Conservation (phyloP, 345 rosid genomes). For the Salix brachista region DNA sequence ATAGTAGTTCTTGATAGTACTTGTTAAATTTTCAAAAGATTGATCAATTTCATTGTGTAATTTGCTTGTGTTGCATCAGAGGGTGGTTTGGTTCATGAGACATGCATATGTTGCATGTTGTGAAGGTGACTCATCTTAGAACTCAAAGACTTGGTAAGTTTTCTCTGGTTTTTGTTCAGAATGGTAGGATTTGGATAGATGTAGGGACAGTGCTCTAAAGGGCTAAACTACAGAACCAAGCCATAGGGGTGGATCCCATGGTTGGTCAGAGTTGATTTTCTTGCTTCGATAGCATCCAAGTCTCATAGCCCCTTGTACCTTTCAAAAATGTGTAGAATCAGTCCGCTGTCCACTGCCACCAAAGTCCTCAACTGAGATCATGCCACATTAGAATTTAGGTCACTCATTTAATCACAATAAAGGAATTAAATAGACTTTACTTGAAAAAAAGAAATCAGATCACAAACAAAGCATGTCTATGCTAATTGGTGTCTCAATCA, state of each 20-base stretch:
- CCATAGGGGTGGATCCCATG: background rate
- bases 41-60: too few species aligned
- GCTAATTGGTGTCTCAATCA: slow-evolving; percentile 15
- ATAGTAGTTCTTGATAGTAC: too few species aligned
- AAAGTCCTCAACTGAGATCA: background rate
- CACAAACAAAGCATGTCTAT: too few species aligned
- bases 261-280: background rate
- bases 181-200: background rate
- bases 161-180: too few species aligned
- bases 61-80: too few species aligned
- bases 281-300: background rate
- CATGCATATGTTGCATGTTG: too few species aligned
- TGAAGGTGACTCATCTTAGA: too few species aligned
- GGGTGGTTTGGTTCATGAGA: too few species aligned
- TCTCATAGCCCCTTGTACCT: slow-evolving; percentile 18
- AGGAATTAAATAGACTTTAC: too few species aligned
- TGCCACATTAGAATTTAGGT: slow-evolving; percentile 12
- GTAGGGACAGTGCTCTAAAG: background rate
- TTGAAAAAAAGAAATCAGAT: too few species aligned
- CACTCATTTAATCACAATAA: background rate
- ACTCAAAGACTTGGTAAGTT: too few species aligned
- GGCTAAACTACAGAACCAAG: background rate
- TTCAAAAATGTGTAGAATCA: background rate
- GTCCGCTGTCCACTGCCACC: background rate
- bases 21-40: too few species aligned